Percentiles rank a stretch among this genome's conserved stretches.
phyloP scores from a whole-genome alignment of 2,329 filamentous ascomycete genomes.

The Neofusicoccum sp. region DNA sequence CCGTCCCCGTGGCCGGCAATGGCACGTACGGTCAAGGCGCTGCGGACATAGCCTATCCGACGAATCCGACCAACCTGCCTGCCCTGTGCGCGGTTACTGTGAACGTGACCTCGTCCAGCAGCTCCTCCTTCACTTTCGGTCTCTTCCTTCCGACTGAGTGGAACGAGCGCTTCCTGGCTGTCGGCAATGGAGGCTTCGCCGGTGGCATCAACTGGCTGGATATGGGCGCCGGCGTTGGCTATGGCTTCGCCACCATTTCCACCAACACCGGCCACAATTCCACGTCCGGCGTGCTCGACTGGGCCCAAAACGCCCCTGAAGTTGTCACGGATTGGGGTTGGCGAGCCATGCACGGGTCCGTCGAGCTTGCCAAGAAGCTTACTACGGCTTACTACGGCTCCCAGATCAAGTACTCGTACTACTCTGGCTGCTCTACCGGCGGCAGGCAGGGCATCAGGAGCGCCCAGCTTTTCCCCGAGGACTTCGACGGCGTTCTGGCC shows the following conservation, averaged over 20 bases:
- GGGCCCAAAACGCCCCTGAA: conserved; percentile 40
- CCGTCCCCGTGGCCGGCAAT: conserved; percentile 31
- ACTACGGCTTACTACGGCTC: conserved; percentile 50
- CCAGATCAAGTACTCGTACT: conserved; percentile 42
- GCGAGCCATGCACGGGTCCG: conserved; percentile 46
- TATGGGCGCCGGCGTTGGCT: conserved; percentile 42
- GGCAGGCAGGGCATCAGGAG: conserved; percentile 58
- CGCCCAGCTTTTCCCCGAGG: conserved; percentile 53
- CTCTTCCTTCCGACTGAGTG: conserved; percentile 39
- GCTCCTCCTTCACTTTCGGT: conserved; percentile 39
- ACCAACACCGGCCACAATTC: conserved; percentile 49
- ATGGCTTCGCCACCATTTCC: conserved; percentile 46
- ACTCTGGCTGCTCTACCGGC: conserved; percentile 59
- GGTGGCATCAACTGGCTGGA: conserved; percentile 51
- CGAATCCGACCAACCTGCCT: conserved; percentile 36
- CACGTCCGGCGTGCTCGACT: conserved; percentile 32
- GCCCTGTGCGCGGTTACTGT: conserved; percentile 39
- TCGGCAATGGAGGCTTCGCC: conserved; percentile 48
- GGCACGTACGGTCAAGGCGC: conserved; percentile 39
- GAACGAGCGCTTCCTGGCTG: conserved; percentile 38
- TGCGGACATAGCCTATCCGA: conserved; percentile 41
- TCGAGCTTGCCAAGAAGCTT: conserved; percentile 49
- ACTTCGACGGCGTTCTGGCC: conserved; percentile 58
- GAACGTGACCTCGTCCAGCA: conserved; percentile 36
- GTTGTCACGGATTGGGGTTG: conserved; percentile 37